Conservation (phyloP, 495 filamentous ascomycete genomes). For the Aspergillus conjunctus region DNA sequence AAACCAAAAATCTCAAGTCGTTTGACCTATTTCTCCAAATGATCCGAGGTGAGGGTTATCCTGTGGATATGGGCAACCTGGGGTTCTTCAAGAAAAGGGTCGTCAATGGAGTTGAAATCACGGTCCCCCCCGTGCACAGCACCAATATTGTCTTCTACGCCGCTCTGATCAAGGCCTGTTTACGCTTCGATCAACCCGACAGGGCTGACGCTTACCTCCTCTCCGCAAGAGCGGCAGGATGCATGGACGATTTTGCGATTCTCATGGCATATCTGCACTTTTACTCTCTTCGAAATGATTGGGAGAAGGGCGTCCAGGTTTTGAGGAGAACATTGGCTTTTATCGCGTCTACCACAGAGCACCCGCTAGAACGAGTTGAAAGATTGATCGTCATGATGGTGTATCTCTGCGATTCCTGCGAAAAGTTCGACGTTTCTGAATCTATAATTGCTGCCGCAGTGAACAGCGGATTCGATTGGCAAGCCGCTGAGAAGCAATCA, state of each 20-base stretch:
- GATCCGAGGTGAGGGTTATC: constrained; percentile 41
- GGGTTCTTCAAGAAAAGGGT: constrained; percentile 29
- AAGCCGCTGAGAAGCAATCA: constrained; percentile 27
- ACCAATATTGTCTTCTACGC: constrained; percentile 41
- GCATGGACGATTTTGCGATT: constrained; percentile 44
- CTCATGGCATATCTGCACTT: constrained; percentile 43
- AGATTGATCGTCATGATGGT: constrained; percentile 45
- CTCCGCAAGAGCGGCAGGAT: constrained; percentile 39
- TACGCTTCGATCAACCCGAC: constrained; percentile 48
- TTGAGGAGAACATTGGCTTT: constrained; percentile 41
- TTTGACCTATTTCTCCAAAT: constrained; percentile 49
- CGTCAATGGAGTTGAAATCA: constrained; percentile 43
- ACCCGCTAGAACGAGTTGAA: constrained; percentile 28
- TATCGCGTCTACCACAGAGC: constrained; percentile 39
- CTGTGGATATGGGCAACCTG: constrained; percentile 43
- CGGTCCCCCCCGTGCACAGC: constrained; percentile 38
- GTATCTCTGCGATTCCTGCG: constrained; percentile 41
- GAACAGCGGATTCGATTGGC: constrained; percentile 40
- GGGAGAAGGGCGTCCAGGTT: constrained; percentile 38
- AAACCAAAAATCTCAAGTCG: constrained; percentile 45
- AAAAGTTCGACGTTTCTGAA: constrained; percentile 33
- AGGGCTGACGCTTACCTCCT: constrained; percentile 49
- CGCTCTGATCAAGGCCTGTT: constrained; percentile 38
- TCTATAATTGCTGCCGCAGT: constrained; percentile 42
- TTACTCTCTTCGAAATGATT: constrained; percentile 43